These are phyloP conservation scores for Heliosperma pusillum DNA, from an alignment of 148 eudicot species.

Conservation along the genomic window DNA sequence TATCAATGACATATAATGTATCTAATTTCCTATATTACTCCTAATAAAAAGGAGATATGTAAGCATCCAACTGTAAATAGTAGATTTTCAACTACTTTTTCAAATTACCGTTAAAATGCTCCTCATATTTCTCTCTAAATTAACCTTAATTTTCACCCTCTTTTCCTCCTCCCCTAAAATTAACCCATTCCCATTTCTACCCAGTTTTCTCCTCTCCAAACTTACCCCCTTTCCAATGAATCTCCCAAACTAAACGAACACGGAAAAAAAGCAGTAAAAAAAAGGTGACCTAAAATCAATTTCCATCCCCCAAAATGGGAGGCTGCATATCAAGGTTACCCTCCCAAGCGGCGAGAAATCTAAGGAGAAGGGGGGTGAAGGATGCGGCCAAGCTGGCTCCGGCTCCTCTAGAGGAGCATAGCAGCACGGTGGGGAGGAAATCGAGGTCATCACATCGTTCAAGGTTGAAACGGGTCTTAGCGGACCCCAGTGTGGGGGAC, in stretches of 20 bases:
- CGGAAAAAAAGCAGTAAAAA: not conserved
- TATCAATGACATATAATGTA: too few species aligned
- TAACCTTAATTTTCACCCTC: not conserved
- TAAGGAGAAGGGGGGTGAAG: slow-evolving; percentile 16
- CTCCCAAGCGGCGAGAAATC: slow-evolving; percentile 18
- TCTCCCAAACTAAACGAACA: slow-evolving; percentile 5
- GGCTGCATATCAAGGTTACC: slow-evolving; percentile 34
- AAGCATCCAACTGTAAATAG: slow-evolving; percentile 16
- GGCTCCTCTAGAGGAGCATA: not conserved
- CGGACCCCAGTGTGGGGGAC: slow-evolving; percentile 33
- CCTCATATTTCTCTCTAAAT: not conserved
- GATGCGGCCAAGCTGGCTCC: slow-evolving; percentile 12
- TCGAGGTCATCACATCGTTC: slow-evolving; percentile 17
- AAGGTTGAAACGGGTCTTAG: slow-evolving; percentile 35
- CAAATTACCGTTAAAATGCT: not conserved
- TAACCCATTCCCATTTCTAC: slow-evolving; percentile 8
- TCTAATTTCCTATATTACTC: not conserved
- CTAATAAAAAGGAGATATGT: slow-evolving; percentile 12
- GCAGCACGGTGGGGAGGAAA: slow-evolving; percentile 15
- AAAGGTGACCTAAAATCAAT: not conserved
- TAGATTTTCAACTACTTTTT: slow-evolving; percentile 9
- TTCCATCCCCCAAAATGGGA: slow-evolving; percentile 24
- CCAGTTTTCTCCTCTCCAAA: slow-evolving; percentile 5
- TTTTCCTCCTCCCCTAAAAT: slow-evolving; percentile 12
- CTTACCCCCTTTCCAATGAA: slow-evolving; percentile 10